These are phyloP conservation scores for Russula sp. DNA, from an alignment of 768 basidiomycete species.

Conservation along the genomic window DNA sequence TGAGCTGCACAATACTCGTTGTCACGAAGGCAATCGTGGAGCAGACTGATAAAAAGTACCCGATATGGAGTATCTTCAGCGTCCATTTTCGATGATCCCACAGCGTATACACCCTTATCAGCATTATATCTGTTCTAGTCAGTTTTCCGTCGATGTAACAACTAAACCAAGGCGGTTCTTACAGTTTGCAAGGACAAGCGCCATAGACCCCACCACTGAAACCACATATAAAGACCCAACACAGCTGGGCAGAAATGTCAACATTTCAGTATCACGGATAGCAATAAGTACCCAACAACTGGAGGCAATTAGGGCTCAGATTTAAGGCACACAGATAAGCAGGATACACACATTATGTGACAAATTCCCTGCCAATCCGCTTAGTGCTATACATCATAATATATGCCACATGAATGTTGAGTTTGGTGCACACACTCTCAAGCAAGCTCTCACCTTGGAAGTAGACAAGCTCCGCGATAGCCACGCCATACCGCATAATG, in stretches of 20 bases:
- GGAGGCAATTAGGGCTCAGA: neutral
- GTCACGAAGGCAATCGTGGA: constrained; percentile 17
- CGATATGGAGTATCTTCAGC: constrained; percentile 3
- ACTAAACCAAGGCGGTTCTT: constrained; percentile 30
- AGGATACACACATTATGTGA: constrained; percentile 11
- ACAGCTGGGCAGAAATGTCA: constrained; percentile 14
- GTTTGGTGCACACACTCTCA: neutral
- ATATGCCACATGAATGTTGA: neutral
- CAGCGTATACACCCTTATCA: constrained; percentile 39
- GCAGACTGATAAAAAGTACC: constrained; percentile 17
- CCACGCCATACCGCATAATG: constrained; percentile 42
- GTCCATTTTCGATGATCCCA: constrained; percentile 40
- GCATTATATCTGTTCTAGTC: constrained; percentile 38
- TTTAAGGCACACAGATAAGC: neutral
- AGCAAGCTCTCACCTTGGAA: constrained; percentile 34
- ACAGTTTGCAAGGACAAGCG: constrained; percentile 33
- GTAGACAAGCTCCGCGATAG: constrained; percentile 32
- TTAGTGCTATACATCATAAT: constrained; percentile 4
- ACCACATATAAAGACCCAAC: constrained; percentile 16
- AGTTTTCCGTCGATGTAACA: constrained; percentile 23
- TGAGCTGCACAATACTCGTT: constrained; percentile 9
- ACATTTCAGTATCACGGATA: neutral
- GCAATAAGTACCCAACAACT: constrained; percentile 10
- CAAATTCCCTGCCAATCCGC: constrained; percentile 11
- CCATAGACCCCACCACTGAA: constrained; percentile 34